Evolutionary conservation across 495 filamentous ascomycete genomes (phyloP).

Genomic region (Penicillium fimorum): DNA sequence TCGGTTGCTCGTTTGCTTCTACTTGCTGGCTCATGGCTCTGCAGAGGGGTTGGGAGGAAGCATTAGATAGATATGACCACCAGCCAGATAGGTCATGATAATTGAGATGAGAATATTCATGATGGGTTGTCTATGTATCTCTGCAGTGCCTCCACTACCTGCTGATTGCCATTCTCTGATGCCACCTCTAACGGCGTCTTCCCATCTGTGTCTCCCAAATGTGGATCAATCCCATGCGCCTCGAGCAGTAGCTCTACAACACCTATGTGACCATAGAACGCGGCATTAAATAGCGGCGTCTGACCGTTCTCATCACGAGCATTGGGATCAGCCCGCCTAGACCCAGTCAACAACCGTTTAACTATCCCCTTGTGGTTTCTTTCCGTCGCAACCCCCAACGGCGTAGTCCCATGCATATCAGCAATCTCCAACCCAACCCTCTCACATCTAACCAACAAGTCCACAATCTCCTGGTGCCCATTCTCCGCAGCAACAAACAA

Average conservation of each 20-base stretch:
- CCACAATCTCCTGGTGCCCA: constrained; percentile 18
- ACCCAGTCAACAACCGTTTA: constrained; percentile 11
- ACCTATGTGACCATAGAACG: constrained; percentile 17
- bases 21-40: neutral
- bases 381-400: constrained; percentile 19
- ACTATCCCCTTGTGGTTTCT: constrained; percentile 10
- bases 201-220: neutral
- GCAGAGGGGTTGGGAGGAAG: neutral
- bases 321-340: constrained; percentile 18
- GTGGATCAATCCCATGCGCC: constrained; percentile 14
- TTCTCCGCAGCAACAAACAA: constrained; percentile 20
- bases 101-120: neutral
- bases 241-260: constrained; percentile 19
- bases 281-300: constrained; percentile 25
- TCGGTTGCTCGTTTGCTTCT: neutral
- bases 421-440: constrained; percentile 22
- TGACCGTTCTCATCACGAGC: constrained; percentile 18
- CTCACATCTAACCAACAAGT: constrained; percentile 13
- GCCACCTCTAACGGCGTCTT: constrained; percentile 12
- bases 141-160: constrained; percentile 1
- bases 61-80: constrained; percentile 6
- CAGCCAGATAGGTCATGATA: neutral
- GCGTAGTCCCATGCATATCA: constrained; percentile 22
- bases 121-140: neutral
- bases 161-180: neutral